Percentiles rank a stretch among this genome's conserved stretches.
These are phyloP conservation scores for Patellifolia procumbens DNA, from an alignment of 179 eudicot species.

Conservation along the genomic window DNA sequence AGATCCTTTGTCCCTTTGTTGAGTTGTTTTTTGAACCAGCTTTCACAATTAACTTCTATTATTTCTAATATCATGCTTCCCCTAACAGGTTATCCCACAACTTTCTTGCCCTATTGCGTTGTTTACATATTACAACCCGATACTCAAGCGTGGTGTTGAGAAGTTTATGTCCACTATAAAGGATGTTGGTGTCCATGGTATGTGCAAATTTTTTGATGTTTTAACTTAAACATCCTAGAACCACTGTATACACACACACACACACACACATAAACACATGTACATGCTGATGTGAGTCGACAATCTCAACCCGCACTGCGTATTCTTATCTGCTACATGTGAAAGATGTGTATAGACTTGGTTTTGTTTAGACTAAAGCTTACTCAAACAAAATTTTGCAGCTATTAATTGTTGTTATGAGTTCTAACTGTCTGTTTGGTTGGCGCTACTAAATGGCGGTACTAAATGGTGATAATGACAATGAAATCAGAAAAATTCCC, in stretches of 20 bases:
- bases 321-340: neutral
- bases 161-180: conserved; percentile 80
- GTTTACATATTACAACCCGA: conserved; percentile 92
- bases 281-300: neutral
- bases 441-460: too few relatives aligned
- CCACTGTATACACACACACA: too few relatives aligned
- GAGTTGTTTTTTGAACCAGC: neutral
- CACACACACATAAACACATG: neutral
- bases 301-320: neutral
- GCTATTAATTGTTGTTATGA: neutral
- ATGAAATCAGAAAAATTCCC: too few relatives aligned
- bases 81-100: conserved; percentile 74
- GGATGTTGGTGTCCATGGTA: conserved; percentile 92
- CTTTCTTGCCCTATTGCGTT: conserved; percentile 87
- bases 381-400: neutral
- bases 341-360: neutral
- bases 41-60: conserved; percentile 5
- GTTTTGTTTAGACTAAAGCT: neutral
- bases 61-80: neutral
- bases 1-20: conserved; percentile 19
- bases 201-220: conserved; percentile 16
- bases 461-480: too few relatives aligned
- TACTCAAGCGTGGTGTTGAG: conserved; percentile 84
- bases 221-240: neutral
- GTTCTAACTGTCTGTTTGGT: too few relatives aligned